These are phyloP conservation scores for Raphanus raphanistrum DNA, from an alignment of 345 rosid genomes.

Conservation along the genomic window DNA sequence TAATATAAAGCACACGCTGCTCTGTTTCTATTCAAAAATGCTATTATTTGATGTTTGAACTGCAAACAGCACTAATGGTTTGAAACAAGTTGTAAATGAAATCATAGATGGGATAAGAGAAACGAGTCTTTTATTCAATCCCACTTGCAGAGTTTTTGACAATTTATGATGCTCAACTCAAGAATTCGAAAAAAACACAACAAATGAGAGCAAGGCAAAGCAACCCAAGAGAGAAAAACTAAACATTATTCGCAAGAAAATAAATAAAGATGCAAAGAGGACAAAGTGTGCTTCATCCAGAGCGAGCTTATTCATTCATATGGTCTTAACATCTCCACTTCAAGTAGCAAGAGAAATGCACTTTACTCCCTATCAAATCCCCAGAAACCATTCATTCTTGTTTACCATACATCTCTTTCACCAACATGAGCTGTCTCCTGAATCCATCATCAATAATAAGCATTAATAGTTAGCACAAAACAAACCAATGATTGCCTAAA, in stretches of 20 bases:
- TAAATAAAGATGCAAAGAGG: background rate
- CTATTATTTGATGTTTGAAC: background rate
- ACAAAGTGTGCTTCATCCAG: conserved; percentile 26
- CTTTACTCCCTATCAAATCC: background rate
- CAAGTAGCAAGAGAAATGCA: conserved; percentile 36
- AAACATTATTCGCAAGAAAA: background rate
- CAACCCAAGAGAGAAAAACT: background rate
- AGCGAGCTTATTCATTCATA: conserved; percentile 36
- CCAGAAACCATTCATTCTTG: background rate
- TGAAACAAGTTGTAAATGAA: background rate
- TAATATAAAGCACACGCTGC: background rate
- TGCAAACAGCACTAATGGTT: background rate
- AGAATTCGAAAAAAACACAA: conserved; percentile 7
- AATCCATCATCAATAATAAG: background rate
- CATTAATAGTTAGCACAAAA: background rate
- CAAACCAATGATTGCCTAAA: background rate
- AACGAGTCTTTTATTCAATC: background rate
- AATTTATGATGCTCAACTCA: conserved; percentile 15
- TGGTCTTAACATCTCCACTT: conserved; percentile 33
- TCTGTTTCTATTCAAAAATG: background rate
- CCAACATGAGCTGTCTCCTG: background rate
- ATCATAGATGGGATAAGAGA: background rate
- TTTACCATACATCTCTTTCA: background rate
- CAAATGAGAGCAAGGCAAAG: conserved; percentile 9
- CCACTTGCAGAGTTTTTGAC: background rate